Conservation (phyloP, 2,329 filamentous ascomycete species). For the Colletotrichum salicis region DNA sequence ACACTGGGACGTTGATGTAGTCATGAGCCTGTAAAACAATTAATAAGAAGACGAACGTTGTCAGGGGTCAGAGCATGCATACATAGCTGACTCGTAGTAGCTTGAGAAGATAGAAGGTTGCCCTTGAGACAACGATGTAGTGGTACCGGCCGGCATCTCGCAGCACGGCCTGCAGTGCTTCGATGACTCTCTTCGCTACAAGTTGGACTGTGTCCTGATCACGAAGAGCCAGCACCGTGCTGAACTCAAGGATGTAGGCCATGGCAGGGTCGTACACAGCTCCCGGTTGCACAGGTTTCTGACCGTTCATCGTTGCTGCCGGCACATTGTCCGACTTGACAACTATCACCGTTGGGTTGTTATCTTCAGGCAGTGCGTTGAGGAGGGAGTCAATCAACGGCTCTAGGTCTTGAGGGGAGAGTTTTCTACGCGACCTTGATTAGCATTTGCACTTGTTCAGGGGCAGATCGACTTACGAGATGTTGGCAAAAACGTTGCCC, state of each 20-base stretch:
- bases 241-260: slow-evolving; percentile 91
- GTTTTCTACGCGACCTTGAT: slow-evolving; percentile 45
- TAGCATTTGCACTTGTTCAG: neutral
- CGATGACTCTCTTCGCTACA: slow-evolving; percentile 83
- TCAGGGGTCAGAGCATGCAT: slow-evolving; percentile 49
- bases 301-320: slow-evolving; percentile 68
- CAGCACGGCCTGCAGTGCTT: slow-evolving; percentile 82
- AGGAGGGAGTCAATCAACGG: slow-evolving; percentile 75
- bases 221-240: slow-evolving; percentile 82
- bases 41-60: slow-evolving; percentile 19
- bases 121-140: slow-evolving; percentile 82
- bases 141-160: slow-evolving; percentile 84
- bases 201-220: slow-evolving; percentile 77
- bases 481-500: slow-evolving; percentile 82
- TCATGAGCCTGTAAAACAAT: slow-evolving; percentile 74
- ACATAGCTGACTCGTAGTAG: slow-evolving; percentile 87
- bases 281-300: slow-evolving; percentile 62
- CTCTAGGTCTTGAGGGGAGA: slow-evolving; percentile 50
- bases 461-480: slow-evolving; percentile 68
- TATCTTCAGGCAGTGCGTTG: slow-evolving; percentile 87
- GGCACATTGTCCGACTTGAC: slow-evolving; percentile 87
- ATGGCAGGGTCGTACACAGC: slow-evolving; percentile 85
- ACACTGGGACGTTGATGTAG: slow-evolving; percentile 89
- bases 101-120: slow-evolving; percentile 86
- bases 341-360: slow-evolving; percentile 79